phyloP scores from a whole-genome alignment of 164 flowering plant genomes.

The Malania oleifera region DNA sequence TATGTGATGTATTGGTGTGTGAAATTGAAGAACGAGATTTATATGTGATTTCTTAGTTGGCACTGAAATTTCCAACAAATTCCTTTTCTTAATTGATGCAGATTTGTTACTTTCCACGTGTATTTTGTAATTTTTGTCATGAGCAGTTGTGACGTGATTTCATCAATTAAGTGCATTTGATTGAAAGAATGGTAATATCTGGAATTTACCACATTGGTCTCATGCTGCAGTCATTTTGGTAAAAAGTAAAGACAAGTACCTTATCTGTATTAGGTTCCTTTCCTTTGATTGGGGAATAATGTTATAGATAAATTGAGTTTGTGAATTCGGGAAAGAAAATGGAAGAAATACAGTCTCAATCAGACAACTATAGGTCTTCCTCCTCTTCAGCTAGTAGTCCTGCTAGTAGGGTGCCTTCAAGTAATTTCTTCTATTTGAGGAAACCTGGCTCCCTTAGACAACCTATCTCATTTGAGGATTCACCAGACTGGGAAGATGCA shows the following conservation, averaged over 20 bases:
- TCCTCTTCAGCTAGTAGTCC: conserved; percentile 98
- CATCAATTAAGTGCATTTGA: too few species aligned
- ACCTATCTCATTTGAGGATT: conserved; percentile 95
- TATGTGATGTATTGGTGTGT: too few species aligned
- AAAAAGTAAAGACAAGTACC: background rate
- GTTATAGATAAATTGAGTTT: background rate
- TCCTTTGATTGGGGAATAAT: conserved; percentile 2
- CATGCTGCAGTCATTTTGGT: background rate
- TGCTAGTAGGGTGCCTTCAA: conserved; percentile 73
- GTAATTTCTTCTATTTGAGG: conserved; percentile 78
- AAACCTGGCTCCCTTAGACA: conserved; percentile 83
- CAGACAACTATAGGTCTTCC: conserved; percentile 89
- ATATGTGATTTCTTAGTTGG: too few species aligned
- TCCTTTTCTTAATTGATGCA: conserved; percentile 6
- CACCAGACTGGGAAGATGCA: conserved; percentile 97
- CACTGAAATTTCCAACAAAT: background rate
- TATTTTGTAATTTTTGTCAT: background rate
- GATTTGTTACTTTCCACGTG: background rate
- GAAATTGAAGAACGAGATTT: too few species aligned
- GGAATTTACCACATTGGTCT: background rate
- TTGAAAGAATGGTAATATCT: too few species aligned
- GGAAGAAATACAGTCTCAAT: conserved; percentile 96
- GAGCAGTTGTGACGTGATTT: background rate
- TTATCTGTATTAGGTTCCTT: background rate
- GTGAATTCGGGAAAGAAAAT: conserved; percentile 22